Conservation (phyloP, 192 early-diverging fungal species). For the Gamsiella multidivaricata region DNA sequence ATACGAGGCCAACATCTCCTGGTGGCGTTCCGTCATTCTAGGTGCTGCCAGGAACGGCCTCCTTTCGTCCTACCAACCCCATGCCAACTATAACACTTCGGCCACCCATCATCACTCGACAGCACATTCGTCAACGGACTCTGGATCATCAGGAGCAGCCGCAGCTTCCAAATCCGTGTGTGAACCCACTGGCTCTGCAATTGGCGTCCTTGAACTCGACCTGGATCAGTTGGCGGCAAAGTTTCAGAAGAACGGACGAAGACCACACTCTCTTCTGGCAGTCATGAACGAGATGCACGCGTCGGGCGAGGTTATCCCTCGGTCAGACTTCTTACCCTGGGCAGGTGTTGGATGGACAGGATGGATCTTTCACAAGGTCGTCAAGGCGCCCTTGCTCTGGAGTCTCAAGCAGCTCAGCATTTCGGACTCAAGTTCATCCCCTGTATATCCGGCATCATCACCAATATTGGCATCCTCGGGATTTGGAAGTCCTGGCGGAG, state of each 20-base stretch:
- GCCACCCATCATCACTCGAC: background rate
- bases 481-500: conserved; percentile 7
- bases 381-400: conserved; percentile 42
- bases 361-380: conserved; percentile 51
- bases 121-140: background rate
- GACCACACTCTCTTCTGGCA: conserved; percentile 25
- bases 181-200: conserved; percentile 38
- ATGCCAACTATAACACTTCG: background rate
- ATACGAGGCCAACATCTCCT: conserved; percentile 55
- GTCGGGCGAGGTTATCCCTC: conserved; percentile 27
- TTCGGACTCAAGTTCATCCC: conserved; percentile 25
- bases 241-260: conserved; percentile 23
- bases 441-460: conserved; percentile 6
- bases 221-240: conserved; percentile 28
- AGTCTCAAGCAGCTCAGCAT: conserved; percentile 41
- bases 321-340: conserved; percentile 51
- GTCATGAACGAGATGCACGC: conserved; percentile 39
- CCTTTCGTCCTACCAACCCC: conserved; percentile 32
- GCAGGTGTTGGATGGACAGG: conserved; percentile 48
- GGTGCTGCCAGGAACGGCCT: conserved; percentile 46
- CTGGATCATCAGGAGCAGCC: background rate
- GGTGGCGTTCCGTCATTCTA: conserved; percentile 55
- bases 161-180: conserved; percentile 3
- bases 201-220: conserved; percentile 43
- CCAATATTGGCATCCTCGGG: conserved; percentile 24